phyloP scores from a whole-genome alignment of 192 early-diverging fungal species.

The Dissophora ornata region DNA sequence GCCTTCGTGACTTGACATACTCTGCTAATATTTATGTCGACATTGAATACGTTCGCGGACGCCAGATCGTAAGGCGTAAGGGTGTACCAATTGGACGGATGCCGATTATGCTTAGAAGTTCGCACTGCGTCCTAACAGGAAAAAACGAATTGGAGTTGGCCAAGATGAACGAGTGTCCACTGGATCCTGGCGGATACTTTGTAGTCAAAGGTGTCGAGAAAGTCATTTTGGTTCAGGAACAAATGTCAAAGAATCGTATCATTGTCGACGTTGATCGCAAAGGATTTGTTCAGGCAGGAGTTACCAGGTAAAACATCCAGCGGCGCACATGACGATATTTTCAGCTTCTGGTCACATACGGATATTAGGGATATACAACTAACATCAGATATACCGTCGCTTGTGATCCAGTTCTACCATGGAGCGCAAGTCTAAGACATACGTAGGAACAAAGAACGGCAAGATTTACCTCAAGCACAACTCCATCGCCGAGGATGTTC shows the following conservation, averaged over 20 bases:
- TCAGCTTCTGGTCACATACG: too few species aligned
- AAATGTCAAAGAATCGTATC: slow-evolving; percentile 98
- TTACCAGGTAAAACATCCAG: slow-evolving; percentile 71
- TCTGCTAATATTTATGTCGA: slow-evolving; percentile 93
- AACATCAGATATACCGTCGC: slow-evolving; percentile 2
- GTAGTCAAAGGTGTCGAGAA: slow-evolving; percentile 96
- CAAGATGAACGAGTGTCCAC: slow-evolving; percentile 90
- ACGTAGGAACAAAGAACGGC: slow-evolving; percentile 72
- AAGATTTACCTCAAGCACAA: slow-evolving; percentile 92
- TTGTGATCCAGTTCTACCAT: slow-evolving; percentile 79
- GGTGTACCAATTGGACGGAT: slow-evolving; percentile 90
- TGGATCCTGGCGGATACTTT: slow-evolving; percentile 99
- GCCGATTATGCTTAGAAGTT: slow-evolving; percentile 96
- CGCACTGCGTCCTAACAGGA: slow-evolving; percentile 82
- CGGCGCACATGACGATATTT: too few species aligned
- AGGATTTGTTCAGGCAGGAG: slow-evolving; percentile 84
- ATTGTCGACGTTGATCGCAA: slow-evolving; percentile 91
- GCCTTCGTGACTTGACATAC: slow-evolving; percentile 95
- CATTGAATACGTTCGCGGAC: slow-evolving; percentile 90
- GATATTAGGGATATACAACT: background rate
- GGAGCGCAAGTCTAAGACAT: slow-evolving; percentile 94
- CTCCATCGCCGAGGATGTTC: slow-evolving; percentile 86
- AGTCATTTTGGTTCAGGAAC: slow-evolving; percentile 98
- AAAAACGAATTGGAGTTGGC: slow-evolving; percentile 87
- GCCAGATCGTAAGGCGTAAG: slow-evolving; percentile 81